A percentile compares a stretch with the other conserved stretches of the same genome.
Conservation (phyloP, 169 alveolate species). For the Cyclospora cayetanensis region DNA sequence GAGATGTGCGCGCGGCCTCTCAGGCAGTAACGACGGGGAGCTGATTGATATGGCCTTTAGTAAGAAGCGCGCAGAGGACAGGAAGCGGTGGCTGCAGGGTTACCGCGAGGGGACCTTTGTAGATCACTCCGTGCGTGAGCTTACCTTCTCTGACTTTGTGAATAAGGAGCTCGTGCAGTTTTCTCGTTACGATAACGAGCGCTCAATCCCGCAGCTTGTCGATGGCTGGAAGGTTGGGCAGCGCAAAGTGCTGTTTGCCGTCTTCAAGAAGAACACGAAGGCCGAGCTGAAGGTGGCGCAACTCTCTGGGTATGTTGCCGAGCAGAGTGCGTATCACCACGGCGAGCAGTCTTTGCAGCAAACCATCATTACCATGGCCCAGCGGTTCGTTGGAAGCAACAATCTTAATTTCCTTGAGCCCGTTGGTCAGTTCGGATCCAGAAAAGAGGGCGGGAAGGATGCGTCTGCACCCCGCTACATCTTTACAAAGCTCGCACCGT, state of each 20-base stretch:
- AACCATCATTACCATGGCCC: conserved; percentile 99
- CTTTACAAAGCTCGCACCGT: conserved; percentile 86
- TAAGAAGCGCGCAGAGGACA: conserved; percentile 96
- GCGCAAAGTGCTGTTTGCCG: conserved; percentile 97
- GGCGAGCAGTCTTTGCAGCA: conserved; percentile 98
- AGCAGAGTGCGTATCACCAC: conserved; percentile 99
- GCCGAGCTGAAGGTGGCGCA: conserved; percentile 97
- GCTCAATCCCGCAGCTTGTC: conserved; percentile 97
- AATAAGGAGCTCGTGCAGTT: conserved; percentile 98
- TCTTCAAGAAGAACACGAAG: conserved; percentile 95
- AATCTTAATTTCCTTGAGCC: conserved; percentile 79
- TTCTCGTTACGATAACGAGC: conserved; percentile 96
- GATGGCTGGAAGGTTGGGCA: conserved; percentile 99
- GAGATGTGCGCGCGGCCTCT: conserved; percentile 76
- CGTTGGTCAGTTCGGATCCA: conserved; percentile 98
- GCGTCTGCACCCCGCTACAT: conserved; percentile 95
- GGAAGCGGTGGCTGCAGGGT: conserved; percentile 87
- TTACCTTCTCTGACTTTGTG: conserved; percentile 94
- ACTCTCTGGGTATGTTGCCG: conserved; percentile 96
- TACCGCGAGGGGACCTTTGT: conserved; percentile 78
- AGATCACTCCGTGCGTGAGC: conserved; percentile 74
- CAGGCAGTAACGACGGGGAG: conserved; percentile 93
- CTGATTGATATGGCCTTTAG: conserved; percentile 98
- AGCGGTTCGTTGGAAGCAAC: conserved; percentile 98
- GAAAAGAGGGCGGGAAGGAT: conserved; percentile 98